Conservation (phyloP, 805 yeast species). For the Ogataea methanolica region DNA sequence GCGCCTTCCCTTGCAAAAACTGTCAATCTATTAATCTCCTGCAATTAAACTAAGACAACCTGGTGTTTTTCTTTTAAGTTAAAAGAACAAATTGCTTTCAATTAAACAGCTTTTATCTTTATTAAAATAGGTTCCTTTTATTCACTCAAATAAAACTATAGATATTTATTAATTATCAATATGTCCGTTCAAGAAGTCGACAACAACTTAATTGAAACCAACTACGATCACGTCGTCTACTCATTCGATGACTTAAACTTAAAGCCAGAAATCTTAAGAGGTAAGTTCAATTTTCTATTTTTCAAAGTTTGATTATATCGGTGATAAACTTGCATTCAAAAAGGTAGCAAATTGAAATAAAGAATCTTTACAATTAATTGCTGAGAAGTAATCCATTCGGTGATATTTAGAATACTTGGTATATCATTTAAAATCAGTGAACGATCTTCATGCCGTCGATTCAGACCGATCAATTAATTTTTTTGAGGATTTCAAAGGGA, state of each 20-base stretch:
- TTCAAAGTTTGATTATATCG: too few relatives aligned
- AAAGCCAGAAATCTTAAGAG: conserved; percentile 69
- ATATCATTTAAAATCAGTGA: too few relatives aligned
- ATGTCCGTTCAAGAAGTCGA: conserved; percentile 66
- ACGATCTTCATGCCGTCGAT: too few relatives aligned
- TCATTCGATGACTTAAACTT: conserved; percentile 74
- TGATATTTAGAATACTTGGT: too few relatives aligned
- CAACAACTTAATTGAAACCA: conserved; percentile 81
- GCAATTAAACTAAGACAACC: not conserved
- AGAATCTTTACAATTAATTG: too few relatives aligned
- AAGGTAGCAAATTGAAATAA: too few relatives aligned
- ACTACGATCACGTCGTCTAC: conserved; percentile 88
- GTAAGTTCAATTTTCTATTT: conserved; percentile 22
- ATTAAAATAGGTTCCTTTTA: not conserved
- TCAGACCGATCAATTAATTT: too few relatives aligned
- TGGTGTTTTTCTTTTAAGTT: not conserved
- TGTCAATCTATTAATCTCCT: too few relatives aligned
- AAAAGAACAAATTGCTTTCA: not conserved
- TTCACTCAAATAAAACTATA: not conserved
- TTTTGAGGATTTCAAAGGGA: too few relatives aligned
- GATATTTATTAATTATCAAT: conserved; percentile 7
- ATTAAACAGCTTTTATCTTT: not conserved
- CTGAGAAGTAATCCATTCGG: too few relatives aligned
- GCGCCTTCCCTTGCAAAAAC: too few relatives aligned
- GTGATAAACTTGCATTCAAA: too few relatives aligned